phyloP scores from a whole-genome alignment of 148 eudicot species.

The Tetragonia tetragonoides region DNA sequence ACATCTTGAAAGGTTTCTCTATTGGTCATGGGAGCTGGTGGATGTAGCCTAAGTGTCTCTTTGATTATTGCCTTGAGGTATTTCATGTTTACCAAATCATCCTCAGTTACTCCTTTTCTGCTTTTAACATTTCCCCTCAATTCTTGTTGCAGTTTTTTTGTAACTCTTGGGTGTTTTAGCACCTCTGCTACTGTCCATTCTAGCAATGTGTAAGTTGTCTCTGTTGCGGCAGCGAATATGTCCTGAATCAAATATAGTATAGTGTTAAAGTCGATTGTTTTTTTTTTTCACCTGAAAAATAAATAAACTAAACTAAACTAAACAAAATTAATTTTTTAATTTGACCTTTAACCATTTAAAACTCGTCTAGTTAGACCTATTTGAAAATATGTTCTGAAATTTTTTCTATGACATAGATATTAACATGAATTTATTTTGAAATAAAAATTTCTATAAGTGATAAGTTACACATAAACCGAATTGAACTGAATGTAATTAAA shows the following conservation, averaged over 20 bases:
- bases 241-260: slow-evolving; percentile 32
- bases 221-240: slow-evolving; percentile 43
- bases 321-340: no score
- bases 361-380: no score
- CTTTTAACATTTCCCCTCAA: slow-evolving; percentile 29
- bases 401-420: no score
- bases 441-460: no score
- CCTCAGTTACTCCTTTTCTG: slow-evolving; percentile 28
- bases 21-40: slow-evolving; percentile 30
- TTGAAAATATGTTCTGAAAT: no score
- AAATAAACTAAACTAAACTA: no score
- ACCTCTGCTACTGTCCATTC: slow-evolving; percentile 56
- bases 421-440: no score
- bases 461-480: no score
- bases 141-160: slow-evolving; percentile 36
- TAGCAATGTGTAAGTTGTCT: slow-evolving; percentile 36
- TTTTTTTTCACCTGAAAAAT: no score
- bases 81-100: slow-evolving; percentile 36
- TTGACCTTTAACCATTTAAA: no score
- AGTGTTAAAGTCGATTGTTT: no score
- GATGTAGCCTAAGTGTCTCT: slow-evolving; percentile 34
- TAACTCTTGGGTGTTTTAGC: slow-evolving; percentile 34
- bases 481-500: no score
- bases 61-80: slow-evolving; percentile 47
- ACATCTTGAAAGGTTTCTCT: slow-evolving; percentile 23